Percentiles rank a stretch among this genome's conserved stretches.
These are phyloP conservation scores for Hypocrella siamensis DNA, from an alignment of 2,329 filamentous ascomycete species.

Conservation along the genomic window DNA sequence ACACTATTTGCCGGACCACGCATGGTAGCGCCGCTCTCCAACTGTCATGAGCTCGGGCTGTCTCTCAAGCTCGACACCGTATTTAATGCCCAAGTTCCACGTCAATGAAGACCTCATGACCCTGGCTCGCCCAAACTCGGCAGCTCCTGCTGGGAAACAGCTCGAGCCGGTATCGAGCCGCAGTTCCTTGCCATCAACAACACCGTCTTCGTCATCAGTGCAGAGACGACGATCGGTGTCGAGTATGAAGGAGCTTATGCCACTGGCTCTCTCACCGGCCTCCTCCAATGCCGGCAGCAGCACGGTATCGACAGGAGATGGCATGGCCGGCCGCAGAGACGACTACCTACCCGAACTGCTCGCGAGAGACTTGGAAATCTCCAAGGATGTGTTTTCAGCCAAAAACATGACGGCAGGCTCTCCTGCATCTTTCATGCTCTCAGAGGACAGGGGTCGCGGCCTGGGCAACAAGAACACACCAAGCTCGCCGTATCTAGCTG, in stretches of 20 bases:
- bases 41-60: conserved; percentile 3
- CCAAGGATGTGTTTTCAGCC: conserved; percentile 29
- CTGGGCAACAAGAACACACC: conserved; percentile 5
- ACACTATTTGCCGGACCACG: conserved; percentile 1
- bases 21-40: no score
- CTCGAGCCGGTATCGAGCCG: no score
- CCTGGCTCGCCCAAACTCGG: conserved; percentile 1
- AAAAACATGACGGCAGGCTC: conserved; percentile 36
- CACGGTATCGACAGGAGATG: conserved; percentile 5
- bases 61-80: conserved; percentile 1
- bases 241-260: conserved; percentile 23
- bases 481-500: conserved; percentile 13
- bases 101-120: conserved; percentile 2
- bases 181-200: conserved; percentile 4
- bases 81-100: conserved; percentile 4
- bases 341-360: conserved; percentile 40
- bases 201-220: conserved; percentile 7
- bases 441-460: conserved; percentile 10
- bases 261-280: conserved; percentile 17
- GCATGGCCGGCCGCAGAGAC: conserved; percentile 14
- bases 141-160: no score
- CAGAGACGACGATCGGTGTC: conserved; percentile 18
- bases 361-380: conserved; percentile 36
- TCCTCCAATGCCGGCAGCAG: conserved; percentile 9
- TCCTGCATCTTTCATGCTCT: conserved; percentile 22